Base-by-base conservation (phyloP, 768 basidiomycete genomes). In the Leccinum variicolor region DNA sequence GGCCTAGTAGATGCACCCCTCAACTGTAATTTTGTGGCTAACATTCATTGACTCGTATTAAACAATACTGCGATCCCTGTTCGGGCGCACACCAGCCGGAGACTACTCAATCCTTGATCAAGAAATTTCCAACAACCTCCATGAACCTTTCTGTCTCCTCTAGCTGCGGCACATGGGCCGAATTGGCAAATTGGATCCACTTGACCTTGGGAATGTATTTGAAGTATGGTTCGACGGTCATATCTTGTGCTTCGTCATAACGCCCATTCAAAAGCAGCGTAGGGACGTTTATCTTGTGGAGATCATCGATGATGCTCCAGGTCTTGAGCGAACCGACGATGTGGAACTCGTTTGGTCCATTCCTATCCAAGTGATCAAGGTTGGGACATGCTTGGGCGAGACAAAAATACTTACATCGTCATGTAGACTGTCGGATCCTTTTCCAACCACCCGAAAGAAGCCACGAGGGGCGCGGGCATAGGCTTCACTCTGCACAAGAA, bases 371-470 rank as follows among this genome's bases (percentile, higher is more conserved):
- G 21, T 6, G 33, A 41, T 8, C 51, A 54, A 51, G 55, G 50
- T 57, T 45, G 59, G 26, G 31, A 23, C 33, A 46, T 15, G 4
- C 11, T 50, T 33, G n/a, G 57, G 33, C 8, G 3, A 50, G 21
- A 36, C 3, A 33, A 14, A 11, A 29, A 51, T 28, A 64, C 76
- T 45, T 47, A 81, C 82, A 84, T 81, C 2, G 78, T 77, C 39
- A 64, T 56, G 52, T 77, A 77, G 5, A 82, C 80, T 0, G 81
- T 84, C 4, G 77, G 71, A 53, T 84, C 82, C 41, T 75, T 70
- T 6, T 74, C 75, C 6, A 76, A 48, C 59, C 63, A 67, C 19
- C 57, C 69, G 49, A 81, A 69, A 26, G 73, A 57, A 34, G 60
- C 57, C 6, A 62, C 15, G 5, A 83, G 64, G 9, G 75, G 68